Evolutionary conservation across 306 rosid species (phyloP), one percentile per base, ranked within the genome.

Genomic region (Coriaria nepalensis): DNA sequence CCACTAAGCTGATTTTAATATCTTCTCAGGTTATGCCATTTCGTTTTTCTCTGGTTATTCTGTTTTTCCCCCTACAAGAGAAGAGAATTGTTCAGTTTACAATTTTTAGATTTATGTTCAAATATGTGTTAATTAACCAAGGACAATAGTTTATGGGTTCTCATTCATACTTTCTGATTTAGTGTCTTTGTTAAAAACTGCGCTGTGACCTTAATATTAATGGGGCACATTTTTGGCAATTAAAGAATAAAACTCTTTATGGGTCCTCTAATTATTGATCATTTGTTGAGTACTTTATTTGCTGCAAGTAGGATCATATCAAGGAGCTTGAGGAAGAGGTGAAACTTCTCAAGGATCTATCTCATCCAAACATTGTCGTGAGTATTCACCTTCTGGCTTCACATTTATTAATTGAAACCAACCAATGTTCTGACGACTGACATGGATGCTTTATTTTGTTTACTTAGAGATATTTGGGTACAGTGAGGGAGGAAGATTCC

Each of bases 321-420:
- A 82, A 78, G 76, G 99, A 92, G 68, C 99, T 92, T 39, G 99
- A 92, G 73, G 99, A 92, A 68, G 99, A 92, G 80, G 99, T 92
- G 62, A 92, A 92, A 73, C 85, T 92, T 61, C 81, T 92, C 13
- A 92, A 86, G 67, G 82, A 86, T 78, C 92, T 75, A 43, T 86
- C 94, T 7, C 99, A 92, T 80, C 82, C 83, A 48, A 92, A 92
- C 57, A 92, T 92, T 68, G 99, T 92, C 61, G 99, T 92, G 74
- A 82, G 96, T 82, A 57, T 60, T 60, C 63, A 69, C 62, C 37
- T 57, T 63, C 58, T 59, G 52, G 51, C 33, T 55, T 57, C 54
- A 49, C 50, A 46, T 56, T 63, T 29, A 63, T 12, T 47, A 49
- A 50, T 47, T 20, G 43, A 53, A 52, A 48, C 47, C 39, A 15